Base-by-base conservation (phyloP, 2,329 filamentous ascomycete genomes). In the Fusarium sarcochroum region DNA sequence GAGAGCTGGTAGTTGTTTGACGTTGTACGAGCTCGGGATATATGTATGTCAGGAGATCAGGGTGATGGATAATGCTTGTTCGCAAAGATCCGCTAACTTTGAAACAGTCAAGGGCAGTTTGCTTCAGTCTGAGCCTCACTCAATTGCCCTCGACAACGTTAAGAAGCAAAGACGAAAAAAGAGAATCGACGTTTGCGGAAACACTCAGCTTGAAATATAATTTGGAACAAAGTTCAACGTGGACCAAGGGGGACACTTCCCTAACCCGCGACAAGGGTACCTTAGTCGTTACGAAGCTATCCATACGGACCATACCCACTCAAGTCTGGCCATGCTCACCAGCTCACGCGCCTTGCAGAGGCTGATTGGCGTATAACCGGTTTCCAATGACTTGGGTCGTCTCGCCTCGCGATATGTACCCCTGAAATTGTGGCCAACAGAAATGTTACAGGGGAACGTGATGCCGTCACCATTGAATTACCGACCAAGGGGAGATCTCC, bases 201-300 rank as follows among this genome's bases (percentile, higher is more conserved):
- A 21, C 20, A n/a, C 44, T 20, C 48, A 53, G 52, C 35, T 59
- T 71, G 25, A 70, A 65, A 70, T 71, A 66, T 35, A 35, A 63
- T 63, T 60, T 27, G 14, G 57, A 20, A 42, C 51, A 63, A 46
- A 38, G 46, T 58, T 69, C 41, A 47, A 47, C 51, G 45, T 60
- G 58, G 50, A 38, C 50, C 41, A 35, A 63, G 57, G 65, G 72
- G 59, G 49, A 73, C 46, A 72, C 68, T 66, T 69, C 68, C 27
- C 49, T 51, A 48, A 57, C 41, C 46, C 44, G 40, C 51, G 69
- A 74, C 69, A 72, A 72, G 70, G 70, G 63, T 74, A 34, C 44
- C 30, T 64, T 63, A 37, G 48, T 63, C 50, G 63, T 56, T 58
- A 46, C 50, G 56, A 72, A 67, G 66, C 52, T 49, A 68, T 70